Conservation (phyloP, 2,329 filamentous ascomycete species). For the Trematosphaeria pertusa region DNA sequence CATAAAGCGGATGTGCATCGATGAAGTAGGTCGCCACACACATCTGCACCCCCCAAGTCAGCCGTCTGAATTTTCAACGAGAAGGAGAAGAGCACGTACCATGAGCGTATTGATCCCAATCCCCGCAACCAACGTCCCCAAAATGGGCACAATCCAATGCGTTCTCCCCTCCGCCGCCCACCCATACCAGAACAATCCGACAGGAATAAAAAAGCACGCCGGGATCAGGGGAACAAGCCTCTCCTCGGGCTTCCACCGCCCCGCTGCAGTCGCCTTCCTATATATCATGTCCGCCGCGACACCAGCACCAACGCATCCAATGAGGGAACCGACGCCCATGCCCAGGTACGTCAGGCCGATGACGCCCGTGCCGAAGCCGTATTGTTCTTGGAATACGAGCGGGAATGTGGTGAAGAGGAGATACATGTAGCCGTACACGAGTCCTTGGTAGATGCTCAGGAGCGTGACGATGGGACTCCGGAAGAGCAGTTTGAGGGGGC, state of each 20-base stretch:
- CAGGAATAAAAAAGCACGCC: conserved; percentile 26
- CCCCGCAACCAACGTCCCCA: conserved; percentile 25
- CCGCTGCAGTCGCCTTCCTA: conserved; percentile 25
- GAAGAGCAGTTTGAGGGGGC: conserved; percentile 63
- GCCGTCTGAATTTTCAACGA: not conserved
- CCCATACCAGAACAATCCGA: conserved; percentile 38
- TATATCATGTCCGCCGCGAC: conserved; percentile 33
- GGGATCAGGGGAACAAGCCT: conserved; percentile 38
- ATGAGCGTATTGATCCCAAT: conserved; percentile 20
- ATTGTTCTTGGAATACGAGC: conserved; percentile 25
- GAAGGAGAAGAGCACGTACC: conserved; percentile 5
- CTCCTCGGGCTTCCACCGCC: conserved; percentile 38
- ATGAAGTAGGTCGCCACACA: conserved; percentile 66
- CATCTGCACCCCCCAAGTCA: conserved; percentile 15
- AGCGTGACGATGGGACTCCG: conserved; percentile 59
- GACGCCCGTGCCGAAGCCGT: conserved; percentile 23
- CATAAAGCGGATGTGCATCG: conserved; percentile 58
- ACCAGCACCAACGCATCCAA: conserved; percentile 41
- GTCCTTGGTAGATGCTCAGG: conserved; percentile 50
- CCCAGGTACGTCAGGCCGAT: conserved; percentile 34
- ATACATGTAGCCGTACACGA: conserved; percentile 49
- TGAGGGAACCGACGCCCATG: conserved; percentile 38
- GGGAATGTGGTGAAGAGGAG: conserved; percentile 37
- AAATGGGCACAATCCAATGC: conserved; percentile 37
- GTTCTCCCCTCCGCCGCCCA: conserved; percentile 30